phyloP scores from a whole-genome alignment of 768 basidiomycete species.

The Suillus occidentalis region DNA sequence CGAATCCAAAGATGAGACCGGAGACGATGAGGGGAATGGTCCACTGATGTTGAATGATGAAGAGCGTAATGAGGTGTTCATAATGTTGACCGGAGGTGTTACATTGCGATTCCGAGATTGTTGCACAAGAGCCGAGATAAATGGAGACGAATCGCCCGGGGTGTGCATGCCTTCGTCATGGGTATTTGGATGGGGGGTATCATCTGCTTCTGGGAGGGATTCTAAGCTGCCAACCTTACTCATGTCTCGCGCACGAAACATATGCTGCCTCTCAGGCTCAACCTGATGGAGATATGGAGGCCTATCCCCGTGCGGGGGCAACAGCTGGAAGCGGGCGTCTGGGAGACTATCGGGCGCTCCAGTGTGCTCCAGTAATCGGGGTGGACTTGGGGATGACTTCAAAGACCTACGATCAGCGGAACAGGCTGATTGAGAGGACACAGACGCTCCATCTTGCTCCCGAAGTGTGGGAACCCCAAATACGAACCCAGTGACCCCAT shows the following conservation, averaged over 20 bases:
- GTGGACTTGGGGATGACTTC: slow-evolving; percentile 69
- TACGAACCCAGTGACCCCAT: slow-evolving; percentile 43
- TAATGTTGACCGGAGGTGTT: slow-evolving; percentile 48
- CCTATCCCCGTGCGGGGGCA: slow-evolving; percentile 38
- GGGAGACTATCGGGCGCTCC: slow-evolving; percentile 20
- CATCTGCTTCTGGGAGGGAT: slow-evolving; percentile 55
- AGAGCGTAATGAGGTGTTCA: slow-evolving; percentile 34
- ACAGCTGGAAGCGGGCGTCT: slow-evolving; percentile 35
- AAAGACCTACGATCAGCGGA: slow-evolving; percentile 67
- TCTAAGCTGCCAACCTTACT: slow-evolving; percentile 53
- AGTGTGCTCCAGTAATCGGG: slow-evolving; percentile 32
- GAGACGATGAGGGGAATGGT: slow-evolving; percentile 63
- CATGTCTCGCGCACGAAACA: slow-evolving; percentile 45
- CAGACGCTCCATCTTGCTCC: slow-evolving; percentile 44
- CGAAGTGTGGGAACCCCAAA: slow-evolving; percentile 49
- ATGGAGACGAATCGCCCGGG: slow-evolving; percentile 32
- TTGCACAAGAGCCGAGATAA: slow-evolving; percentile 40
- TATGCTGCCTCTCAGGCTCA: slow-evolving; percentile 45
- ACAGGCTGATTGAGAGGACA: slow-evolving; percentile 58
- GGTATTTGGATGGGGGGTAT: slow-evolving; percentile 39
- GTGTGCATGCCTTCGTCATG: slow-evolving; percentile 27
- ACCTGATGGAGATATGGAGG: slow-evolving; percentile 49
- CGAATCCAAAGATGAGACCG: slow-evolving; percentile 77
- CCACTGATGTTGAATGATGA: slow-evolving; percentile 45
- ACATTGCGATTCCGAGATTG: slow-evolving; percentile 39